phyloP scores from a whole-genome alignment of 805 yeast genomes.

The Deakozyma indianensis region DNA sequence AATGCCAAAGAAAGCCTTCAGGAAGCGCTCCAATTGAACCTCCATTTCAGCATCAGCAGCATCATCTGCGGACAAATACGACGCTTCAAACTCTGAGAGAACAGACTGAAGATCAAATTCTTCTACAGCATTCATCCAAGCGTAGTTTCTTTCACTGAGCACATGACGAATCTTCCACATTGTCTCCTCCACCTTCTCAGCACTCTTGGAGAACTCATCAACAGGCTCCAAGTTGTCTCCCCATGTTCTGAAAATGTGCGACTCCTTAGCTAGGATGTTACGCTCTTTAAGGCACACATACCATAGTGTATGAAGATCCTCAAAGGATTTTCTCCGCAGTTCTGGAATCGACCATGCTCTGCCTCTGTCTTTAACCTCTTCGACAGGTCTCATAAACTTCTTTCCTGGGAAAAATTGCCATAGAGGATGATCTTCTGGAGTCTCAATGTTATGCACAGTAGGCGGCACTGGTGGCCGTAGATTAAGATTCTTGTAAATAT shows the following conservation, averaged over 20 bases:
- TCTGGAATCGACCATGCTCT: conserved; percentile 83
- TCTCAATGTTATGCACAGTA: conserved; percentile 53
- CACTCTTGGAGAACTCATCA: conserved; percentile 18
- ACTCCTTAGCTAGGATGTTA: conserved; percentile 65
- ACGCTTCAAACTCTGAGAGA: conserved; percentile 40
- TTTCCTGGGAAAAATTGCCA: conserved; percentile 79
- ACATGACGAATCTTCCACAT: conserved; percentile 80
- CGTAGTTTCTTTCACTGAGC: conserved; percentile 68
- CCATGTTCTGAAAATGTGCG: conserved; percentile 35
- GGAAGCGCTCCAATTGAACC: conserved; percentile 64
- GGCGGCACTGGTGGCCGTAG: conserved; percentile 81
- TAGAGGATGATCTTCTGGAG: conserved; percentile 77
- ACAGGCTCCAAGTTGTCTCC: conserved; percentile 7
- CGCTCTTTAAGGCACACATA: conserved; percentile 73
- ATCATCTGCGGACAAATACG: conserved; percentile 41
- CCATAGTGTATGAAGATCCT: conserved; percentile 88
- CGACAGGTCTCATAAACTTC: conserved; percentile 43
- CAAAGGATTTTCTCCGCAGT: conserved; percentile 78
- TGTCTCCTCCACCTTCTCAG: conserved; percentile 37
- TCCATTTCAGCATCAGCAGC: conserved; percentile 44
- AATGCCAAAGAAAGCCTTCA: conserved; percentile 74
- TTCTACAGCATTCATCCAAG: conserved; percentile 44
- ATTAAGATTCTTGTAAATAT: conserved; percentile 24
- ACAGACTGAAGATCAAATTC: conserved; percentile 29
- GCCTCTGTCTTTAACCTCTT: conserved; percentile 30